Evolutionary conservation across 805 yeast genomes (phyloP).

Genomic region (Pichia pseudocactophila): DNA sequence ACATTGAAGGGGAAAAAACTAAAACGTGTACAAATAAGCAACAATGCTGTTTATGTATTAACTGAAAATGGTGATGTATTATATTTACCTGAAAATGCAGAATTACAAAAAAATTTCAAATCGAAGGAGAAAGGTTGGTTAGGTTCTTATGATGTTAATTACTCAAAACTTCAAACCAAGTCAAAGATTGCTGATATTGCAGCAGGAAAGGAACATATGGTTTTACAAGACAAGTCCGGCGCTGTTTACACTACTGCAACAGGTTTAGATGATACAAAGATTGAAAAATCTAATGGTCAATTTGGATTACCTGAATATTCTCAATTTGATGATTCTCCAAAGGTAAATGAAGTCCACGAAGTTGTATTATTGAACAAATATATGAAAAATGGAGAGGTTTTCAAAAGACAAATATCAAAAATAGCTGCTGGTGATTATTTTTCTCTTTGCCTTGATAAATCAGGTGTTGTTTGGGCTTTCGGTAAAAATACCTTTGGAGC

Average conservation of each 20-base stretch:
- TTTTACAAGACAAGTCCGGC: conserved; percentile 52
- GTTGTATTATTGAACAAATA: conserved; percentile 49
- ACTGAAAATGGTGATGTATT: conserved; percentile 38
- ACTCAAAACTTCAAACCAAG: conserved; percentile 12
- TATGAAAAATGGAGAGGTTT: conserved; percentile 17
- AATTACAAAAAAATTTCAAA: conserved; percentile 15
- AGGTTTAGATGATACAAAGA: conserved; percentile 30
- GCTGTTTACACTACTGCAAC: conserved; percentile 57
- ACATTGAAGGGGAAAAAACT: conserved; percentile 42
- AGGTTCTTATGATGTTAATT: conserved; percentile 11
- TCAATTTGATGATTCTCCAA: conserved; percentile 51
- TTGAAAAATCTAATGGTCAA: conserved; percentile 57
- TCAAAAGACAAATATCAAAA: conserved; percentile 39
- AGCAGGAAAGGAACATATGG: conserved; percentile 63
- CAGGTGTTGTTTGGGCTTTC: conserved; percentile 74
- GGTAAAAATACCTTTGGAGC: conserved; percentile 86
- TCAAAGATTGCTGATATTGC: conserved; percentile 30
- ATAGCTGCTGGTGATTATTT: conserved; percentile 72
- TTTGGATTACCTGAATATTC: conserved; percentile 71
- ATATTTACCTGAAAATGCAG: conserved; percentile 26
- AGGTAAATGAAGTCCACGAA: conserved; percentile 40
- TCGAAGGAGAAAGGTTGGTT: conserved; percentile 12
- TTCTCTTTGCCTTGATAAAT: conserved; percentile 56
- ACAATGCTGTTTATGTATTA: conserved; percentile 43
- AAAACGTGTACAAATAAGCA: conserved; percentile 38